Evolutionary conservation across 2,329 filamentous ascomycete species (phyloP), one percentile per base, ranked within the genome.

Genomic region (Fusarium decemcellulare): DNA sequence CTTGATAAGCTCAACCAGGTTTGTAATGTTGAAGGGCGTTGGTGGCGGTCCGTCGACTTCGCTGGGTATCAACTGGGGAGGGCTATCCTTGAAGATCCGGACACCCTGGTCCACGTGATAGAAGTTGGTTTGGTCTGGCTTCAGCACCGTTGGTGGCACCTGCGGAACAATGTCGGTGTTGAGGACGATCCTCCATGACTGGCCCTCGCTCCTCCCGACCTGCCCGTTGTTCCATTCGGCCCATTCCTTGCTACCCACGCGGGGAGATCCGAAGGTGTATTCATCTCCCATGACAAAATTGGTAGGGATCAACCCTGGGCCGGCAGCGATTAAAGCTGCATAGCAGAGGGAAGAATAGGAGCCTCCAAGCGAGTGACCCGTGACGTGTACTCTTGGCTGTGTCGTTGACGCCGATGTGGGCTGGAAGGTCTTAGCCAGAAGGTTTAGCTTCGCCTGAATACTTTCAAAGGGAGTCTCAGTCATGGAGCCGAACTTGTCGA

Each of bases 261-360:
- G 52, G 12, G 52, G 52, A 5, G 52, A 36, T 44, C 52, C 52
- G 29, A 55, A 55, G 36, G 52, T 55, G 29, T 55, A 55, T 23
- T 55, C 52, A 14, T 55, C 52, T 7, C 52, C 52, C 52, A 55
- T 55, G 23, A 6, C 39, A 14, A 44, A 43, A 23, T 23, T 18
- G 16, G n/a, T 11, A 23, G 15, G 27, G 10, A 29, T 5, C 43
- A 27, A 15, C 14, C 29, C 16, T 5, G 3, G 23, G 23, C 23
- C 23, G 11, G 27, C 14, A 32, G 27, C 29, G 37, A 14, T 43
- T 15, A 55, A 39, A 8, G 12, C 30, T 14, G 52, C 52, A 23
- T 18, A 30, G 52, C 37, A 55, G 14, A 55, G 52, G n/a, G n/a
- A 42, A 18, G 52, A 55, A 39, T 55, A 55, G 7, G 52, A 55